Evolutionary conservation across 257 asterid species (phyloP).

Genomic region (Solanum peruvianum): DNA sequence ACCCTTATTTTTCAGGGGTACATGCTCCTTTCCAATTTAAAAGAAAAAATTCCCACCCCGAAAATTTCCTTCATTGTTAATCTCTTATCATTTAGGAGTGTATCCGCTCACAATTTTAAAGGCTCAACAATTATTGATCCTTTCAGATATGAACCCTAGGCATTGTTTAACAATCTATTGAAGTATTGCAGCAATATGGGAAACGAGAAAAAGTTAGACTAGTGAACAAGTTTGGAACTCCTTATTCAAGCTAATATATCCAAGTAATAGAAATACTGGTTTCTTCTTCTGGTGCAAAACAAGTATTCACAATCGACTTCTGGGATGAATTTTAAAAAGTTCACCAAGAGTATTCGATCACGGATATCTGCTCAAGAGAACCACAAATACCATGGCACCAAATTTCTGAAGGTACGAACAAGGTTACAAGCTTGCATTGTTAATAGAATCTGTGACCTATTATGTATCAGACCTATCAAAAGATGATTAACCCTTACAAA

Average conservation of each 20-base stretch:
- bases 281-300: background rate
- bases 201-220: background rate
- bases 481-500: too few species aligned
- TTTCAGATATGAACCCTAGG: background rate
- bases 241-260: too few species aligned
- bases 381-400: too few species aligned
- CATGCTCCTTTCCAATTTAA: background rate
- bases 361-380: too few species aligned
- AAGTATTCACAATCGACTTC: background rate
- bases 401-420: too few species aligned
- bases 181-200: background rate
- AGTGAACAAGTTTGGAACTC: background rate
- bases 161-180: background rate
- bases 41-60: background rate
- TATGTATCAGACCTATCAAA: too few species aligned
- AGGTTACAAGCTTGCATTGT: too few species aligned
- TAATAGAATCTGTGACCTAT: too few species aligned
- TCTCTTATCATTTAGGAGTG: background rate
- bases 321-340: too few species aligned
- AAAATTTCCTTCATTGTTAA: background rate
- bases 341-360: too few species aligned
- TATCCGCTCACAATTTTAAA: background rate
- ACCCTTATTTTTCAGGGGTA: background rate
- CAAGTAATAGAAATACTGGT: background rate
- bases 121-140: background rate